phyloP scores from a whole-genome alignment of 2,329 filamentous ascomycete species.

The Fusarium citri region DNA sequence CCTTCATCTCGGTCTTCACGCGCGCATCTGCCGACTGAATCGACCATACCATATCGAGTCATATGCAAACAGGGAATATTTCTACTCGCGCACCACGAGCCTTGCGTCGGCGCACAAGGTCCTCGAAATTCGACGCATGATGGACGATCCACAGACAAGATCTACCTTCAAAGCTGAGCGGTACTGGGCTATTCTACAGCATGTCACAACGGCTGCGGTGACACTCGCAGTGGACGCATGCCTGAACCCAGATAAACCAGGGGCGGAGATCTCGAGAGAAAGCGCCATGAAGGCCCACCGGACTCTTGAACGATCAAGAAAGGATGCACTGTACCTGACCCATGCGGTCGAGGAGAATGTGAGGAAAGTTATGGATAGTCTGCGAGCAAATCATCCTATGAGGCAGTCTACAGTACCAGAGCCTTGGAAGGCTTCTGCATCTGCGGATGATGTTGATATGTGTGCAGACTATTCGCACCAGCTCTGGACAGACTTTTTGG shows the following conservation, averaged over 20 bases:
- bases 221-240: not conserved
- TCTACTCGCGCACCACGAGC: not conserved
- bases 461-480: not conserved
- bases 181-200: not conserved
- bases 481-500: constrained; percentile 13
- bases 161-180: constrained; percentile 1
- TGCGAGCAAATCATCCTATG: not conserved
- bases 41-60: constrained; percentile 9
- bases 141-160: not conserved
- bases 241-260: not conserved
- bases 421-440: not conserved
- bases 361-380: not conserved
- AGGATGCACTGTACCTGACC: not conserved
- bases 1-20: not conserved
- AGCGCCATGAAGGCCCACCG: not conserved
- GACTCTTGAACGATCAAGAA: not conserved
- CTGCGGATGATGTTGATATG: not conserved
- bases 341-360: constrained; percentile 2
- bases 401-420: not conserved
- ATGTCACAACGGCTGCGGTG: constrained; percentile 3
- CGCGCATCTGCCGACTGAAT: constrained; percentile 9
- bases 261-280: not conserved
- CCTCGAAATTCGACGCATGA: constrained; percentile 5
- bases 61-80: not conserved
- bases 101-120: constrained; percentile 3